Base-by-base conservation (phyloP, 2,329 filamentous ascomycete genomes). In the Colletotrichum sp. region DNA sequence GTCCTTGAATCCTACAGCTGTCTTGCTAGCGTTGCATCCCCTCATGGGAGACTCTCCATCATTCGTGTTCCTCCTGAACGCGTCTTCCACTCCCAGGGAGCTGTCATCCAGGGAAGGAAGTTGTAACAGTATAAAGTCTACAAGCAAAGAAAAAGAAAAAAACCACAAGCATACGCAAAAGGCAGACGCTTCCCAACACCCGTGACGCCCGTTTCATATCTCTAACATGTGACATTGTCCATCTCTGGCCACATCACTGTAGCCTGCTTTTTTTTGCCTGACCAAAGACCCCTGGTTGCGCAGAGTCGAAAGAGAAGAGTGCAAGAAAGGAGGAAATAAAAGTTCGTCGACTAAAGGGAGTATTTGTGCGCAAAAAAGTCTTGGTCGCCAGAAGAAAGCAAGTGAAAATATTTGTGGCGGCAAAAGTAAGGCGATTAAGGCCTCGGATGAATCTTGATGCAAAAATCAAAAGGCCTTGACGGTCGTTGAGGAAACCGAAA, bases 61-160 rank as follows among this genome's bases (percentile, higher is more conserved):
- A 71, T 62, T 60, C 44, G 32, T 39, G 71, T 71, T 63, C 59
- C 34, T 64, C 66, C 36, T 48, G 60, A 75, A 71, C 71, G 57
- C n/a, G 44, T 75, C 70, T 68, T 65, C 59, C 64, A 65, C 48
- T 64, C 12, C 34, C 39, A 48, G 64, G 72, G 32, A 26, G 44
- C 64, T 36, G 72, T 72, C 55, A 65, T 68, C 64, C 64, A 75
- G 48, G 67, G 52, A 48, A 48, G 71, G 55, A 71, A 67, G 71
- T 76, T 75, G 71, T 74, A 76, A 76, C 75, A 75, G 59, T 76
- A 71, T 71, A 76, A 74, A 67, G 66, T 76, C 75, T 76, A 76
- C 75, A 76, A 39, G 72, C 72, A 57, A 39, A n/a, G 39, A 48
- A 44, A 44, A 44, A n/a, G 5, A 65, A 32, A 55, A 57, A 64